Percentiles rank a stretch among this genome's conserved stretches.
Conservation (phyloP, 306 rosid species). For the Gleditsia sinensis region DNA sequence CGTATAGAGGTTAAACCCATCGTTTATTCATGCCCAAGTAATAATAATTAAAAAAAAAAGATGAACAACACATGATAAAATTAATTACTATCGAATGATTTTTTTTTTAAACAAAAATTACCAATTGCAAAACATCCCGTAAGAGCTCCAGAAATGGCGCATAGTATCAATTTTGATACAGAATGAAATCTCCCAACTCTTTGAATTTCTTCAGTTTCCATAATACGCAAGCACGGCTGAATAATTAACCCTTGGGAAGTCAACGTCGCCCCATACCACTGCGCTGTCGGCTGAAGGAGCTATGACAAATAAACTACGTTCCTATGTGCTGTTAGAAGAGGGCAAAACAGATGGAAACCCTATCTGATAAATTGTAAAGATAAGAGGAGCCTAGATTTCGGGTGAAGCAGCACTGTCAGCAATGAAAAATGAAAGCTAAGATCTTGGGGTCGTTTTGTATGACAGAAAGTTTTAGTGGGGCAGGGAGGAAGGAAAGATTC, state of each 20-base stretch:
- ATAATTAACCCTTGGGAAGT: neutral
- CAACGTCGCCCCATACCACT: constrained; percentile 7
- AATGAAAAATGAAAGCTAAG: neutral
- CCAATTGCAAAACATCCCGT: constrained; percentile 53
- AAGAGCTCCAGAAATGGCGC: constrained; percentile 13
- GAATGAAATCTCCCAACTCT: neutral
- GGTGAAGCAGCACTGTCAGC: constrained; percentile 12
- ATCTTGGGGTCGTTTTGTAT: constrained; percentile 7
- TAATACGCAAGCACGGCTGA: constrained; percentile 18
- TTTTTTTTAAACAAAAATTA: too few species aligned
- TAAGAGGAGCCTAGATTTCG: neutral
- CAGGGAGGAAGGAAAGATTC: neutral
- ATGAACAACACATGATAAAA: neutral
- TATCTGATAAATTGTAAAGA: neutral
- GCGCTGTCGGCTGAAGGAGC: constrained; percentile 7
- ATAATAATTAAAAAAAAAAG: neutral
- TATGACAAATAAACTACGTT: neutral
- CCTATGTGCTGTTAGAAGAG: neutral
- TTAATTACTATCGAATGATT: neutral
- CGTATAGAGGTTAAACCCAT: too few species aligned
- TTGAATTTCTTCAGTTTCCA: constrained; percentile 43
- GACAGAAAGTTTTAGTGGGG: neutral
- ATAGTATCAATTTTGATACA: neutral
- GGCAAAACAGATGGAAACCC: neutral
- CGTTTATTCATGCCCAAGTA: too few species aligned